Conservation (phyloP, 371 early-diverging fungal genomes). For the Coemansia sp. region DNA sequence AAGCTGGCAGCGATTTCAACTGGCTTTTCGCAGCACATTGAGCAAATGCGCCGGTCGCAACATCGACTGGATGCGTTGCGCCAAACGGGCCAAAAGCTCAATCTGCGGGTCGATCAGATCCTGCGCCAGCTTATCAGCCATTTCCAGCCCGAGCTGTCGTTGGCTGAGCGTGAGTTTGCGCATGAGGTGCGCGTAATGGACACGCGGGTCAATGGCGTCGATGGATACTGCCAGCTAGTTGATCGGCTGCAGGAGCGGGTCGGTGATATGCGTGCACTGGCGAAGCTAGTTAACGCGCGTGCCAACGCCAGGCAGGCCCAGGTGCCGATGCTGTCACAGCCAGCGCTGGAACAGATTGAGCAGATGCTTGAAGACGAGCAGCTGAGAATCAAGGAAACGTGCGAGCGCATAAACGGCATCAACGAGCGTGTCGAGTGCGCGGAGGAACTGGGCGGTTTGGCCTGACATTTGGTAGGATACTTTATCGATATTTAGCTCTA, state of each 20-base stretch:
- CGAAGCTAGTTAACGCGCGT: slow-evolving; percentile 4
- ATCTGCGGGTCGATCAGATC: slow-evolving; percentile 43
- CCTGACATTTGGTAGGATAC: background rate
- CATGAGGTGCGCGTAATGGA: slow-evolving; percentile 32
- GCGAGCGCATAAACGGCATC: slow-evolving; percentile 35
- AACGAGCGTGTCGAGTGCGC: slow-evolving; percentile 21
- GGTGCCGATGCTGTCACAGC: slow-evolving; percentile 13
- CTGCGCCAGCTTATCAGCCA: slow-evolving; percentile 42
- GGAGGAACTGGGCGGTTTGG: background rate
- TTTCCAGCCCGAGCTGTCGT: slow-evolving; percentile 41
- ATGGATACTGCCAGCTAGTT: slow-evolving; percentile 18
- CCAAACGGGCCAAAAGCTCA: slow-evolving; percentile 21
- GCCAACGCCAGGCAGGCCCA: slow-evolving; percentile 5
- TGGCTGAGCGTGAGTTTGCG: slow-evolving; percentile 32
- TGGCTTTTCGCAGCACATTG: slow-evolving; percentile 37
- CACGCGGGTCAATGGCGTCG: slow-evolving; percentile 20
- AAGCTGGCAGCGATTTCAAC: slow-evolving; percentile 33
- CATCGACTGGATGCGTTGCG: slow-evolving; percentile 28
- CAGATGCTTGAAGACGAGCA: slow-evolving; percentile 27
- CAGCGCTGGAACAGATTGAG: slow-evolving; percentile 15
- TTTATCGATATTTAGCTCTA: too few species aligned
- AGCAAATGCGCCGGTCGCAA: slow-evolving; percentile 31
- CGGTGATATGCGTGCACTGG: slow-evolving; percentile 18
- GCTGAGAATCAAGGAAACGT: slow-evolving; percentile 13
- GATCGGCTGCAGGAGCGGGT: slow-evolving; percentile 29